Percentiles rank a stretch among this genome's conserved stretches.
Conservation (phyloP, 2,329 filamentous ascomycete genomes). For the Trichophyton benhamiae region DNA sequence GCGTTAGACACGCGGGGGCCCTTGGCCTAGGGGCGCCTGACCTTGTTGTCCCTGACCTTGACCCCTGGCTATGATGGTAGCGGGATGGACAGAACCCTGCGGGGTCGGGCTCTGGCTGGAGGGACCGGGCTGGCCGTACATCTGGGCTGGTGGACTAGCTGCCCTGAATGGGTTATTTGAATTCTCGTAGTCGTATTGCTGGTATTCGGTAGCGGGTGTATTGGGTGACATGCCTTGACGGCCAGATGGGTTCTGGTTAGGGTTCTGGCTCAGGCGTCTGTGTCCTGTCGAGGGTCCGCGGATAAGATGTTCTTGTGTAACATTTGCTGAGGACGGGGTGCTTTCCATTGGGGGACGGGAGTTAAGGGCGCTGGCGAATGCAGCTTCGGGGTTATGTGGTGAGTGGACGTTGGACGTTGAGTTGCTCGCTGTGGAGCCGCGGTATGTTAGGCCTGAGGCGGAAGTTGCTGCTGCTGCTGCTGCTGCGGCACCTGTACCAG, state of each 20-base stretch:
- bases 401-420: neutral
- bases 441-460: neutral
- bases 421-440: neutral
- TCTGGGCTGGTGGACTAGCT: neutral
- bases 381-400: constrained; percentile 22
- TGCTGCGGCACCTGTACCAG: constrained; percentile 25
- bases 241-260: neutral
- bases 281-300: constrained; percentile 32
- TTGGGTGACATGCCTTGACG: constrained; percentile 6
- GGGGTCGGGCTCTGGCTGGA: neutral
- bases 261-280: constrained; percentile 14
- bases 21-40: neutral
- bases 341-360: constrained; percentile 22
- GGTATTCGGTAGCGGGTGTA: constrained; percentile 6
- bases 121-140: neutral
- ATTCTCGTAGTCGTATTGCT: constrained; percentile 10
- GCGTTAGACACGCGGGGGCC: neutral
- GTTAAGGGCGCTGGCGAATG: constrained; percentile 25
- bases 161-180: neutral
- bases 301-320: constrained; percentile 20
- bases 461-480: constrained; percentile 15
- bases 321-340: constrained; percentile 20
- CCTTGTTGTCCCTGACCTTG: neutral
- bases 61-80: neutral
- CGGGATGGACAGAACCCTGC: neutral